phyloP scores from a whole-genome alignment of 305 asterid genomes.

The Vinca major region DNA sequence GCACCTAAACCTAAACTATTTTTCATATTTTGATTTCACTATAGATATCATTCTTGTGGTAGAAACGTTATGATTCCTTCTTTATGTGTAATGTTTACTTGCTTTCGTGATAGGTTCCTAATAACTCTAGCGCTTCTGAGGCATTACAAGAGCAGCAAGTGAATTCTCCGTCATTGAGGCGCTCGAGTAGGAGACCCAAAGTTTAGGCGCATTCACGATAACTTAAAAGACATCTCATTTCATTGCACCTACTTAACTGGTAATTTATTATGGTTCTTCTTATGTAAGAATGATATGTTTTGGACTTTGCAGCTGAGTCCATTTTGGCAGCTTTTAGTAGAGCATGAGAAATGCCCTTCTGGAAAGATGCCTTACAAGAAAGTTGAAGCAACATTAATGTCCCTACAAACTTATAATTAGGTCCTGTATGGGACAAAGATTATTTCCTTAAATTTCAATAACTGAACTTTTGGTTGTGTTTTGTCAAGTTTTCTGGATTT shows the following conservation, averaged over 20 bases:
- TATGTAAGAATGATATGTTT: not conserved
- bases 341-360: not conserved
- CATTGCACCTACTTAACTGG: not conserved
- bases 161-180: not conserved
- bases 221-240: not conserved
- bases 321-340: not conserved
- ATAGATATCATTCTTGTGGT: not conserved
- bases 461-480: not conserved
- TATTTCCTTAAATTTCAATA: not conserved
- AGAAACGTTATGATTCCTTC: not conserved
- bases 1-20: not conserved
- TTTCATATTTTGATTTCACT: not conserved
- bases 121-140: slow-evolving; percentile 3
- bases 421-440: no score
- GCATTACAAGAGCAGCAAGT: not conserved
- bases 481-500: not conserved
- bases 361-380: not conserved
- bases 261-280: not conserved
- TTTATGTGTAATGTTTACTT: not conserved
- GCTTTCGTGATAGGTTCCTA: not conserved
- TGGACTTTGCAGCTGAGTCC: not conserved
- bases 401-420: not conserved
- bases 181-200: slow-evolving; percentile 1
- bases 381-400: not conserved
- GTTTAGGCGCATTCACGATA: not conserved